Conservation (phyloP, 2,329 filamentous ascomycete species). For the Verticillium dahliae region DNA sequence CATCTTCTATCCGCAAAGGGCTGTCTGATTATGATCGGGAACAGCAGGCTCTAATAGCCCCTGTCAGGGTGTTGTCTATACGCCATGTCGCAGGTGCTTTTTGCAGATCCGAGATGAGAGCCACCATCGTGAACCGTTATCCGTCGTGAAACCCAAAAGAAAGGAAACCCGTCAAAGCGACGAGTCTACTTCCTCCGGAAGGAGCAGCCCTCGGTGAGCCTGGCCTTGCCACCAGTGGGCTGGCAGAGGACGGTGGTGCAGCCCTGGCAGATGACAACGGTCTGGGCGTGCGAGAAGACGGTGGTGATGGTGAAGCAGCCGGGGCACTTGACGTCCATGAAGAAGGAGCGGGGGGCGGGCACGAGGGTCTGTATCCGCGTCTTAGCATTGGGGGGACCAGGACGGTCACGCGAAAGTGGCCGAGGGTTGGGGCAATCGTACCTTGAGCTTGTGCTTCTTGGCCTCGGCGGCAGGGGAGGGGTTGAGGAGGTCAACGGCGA, state of each 20-base stretch:
- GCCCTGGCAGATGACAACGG: constrained; percentile 98
- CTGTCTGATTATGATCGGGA: constrained; percentile 33
- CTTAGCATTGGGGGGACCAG: constrained; percentile 10
- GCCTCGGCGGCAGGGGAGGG: constrained; percentile 95
- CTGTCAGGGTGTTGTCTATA: constrained; percentile 34
- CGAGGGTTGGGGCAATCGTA: constrained; percentile 35
- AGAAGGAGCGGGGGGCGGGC: constrained; percentile 95
- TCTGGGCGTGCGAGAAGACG: constrained; percentile 99
- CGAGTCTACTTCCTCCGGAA: constrained; percentile 98
- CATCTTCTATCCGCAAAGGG: constrained; percentile 66
- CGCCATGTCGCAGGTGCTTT: constrained; percentile 42
- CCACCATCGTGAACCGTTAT: constrained; percentile 30
- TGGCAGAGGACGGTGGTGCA: constrained; percentile 99
- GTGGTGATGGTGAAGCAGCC: constrained; percentile 99
- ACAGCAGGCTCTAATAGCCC: constrained; percentile 26
- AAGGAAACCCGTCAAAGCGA: constrained; percentile 35
- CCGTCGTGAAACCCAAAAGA: constrained; percentile 43
- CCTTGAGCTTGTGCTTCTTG: constrained; percentile 99
- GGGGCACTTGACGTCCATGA: constrained; percentile 99
- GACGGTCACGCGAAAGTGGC: constrained; percentile 1
- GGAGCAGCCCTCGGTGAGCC: constrained; percentile 99
- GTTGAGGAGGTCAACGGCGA: constrained; percentile 99
- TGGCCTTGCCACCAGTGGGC: constrained; percentile 97
- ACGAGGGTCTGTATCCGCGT: constrained; percentile 66
- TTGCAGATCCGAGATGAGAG: constrained; percentile 53